Evolutionary conservation across 306 rosid genomes (phyloP), one percentile per base, ranked within the genome.

Genomic region (Quercus engelmannii): DNA sequence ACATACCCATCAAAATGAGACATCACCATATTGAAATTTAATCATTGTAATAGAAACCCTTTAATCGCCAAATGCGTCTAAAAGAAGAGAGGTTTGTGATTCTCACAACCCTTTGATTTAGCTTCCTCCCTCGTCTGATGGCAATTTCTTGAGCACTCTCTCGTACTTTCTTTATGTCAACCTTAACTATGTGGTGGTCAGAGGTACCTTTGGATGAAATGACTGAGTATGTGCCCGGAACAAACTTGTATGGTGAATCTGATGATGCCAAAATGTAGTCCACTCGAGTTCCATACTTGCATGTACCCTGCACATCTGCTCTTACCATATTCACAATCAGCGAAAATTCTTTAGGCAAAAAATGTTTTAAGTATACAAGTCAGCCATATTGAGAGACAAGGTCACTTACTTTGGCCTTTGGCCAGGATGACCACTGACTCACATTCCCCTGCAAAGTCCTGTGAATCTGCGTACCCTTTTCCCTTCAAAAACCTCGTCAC

Each of bases 301-400:
- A 91, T 59, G 98, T 93, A 56, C 98, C 98, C 86, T 93, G 98
- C 84, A 93, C 98, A 83, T 87, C 98, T 93, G 77, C 57, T 78
- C 76, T 23, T 69, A 1, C 74, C 78, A 33, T 76, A 23, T 18
- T 11, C 5, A 83, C 43, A 70, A 69, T 43, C 73, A 72, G 49
- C 19, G 21, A 67, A 35, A 7, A 7, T 33, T 35, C 17, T 67
- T 19, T 19, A 9, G 6, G 52, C 19, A 35, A 33, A 7, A 18
- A 4, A 21, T 1, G 30, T 1, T 5, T 15, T 14, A 26, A 62
- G 2, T 26, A 8, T 26, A 62, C 41, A 64, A 63, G 8, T 63
- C 19, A 30, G 46, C 49, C 5, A 17, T 25, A 31, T 65, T 17
- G 49, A 31, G 46, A 64, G 31, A 80, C 20, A 80, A 68, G 74